These are phyloP conservation scores for Dictyophora rubrovolvata DNA, from an alignment of 768 basidiomycete genomes.

Conservation along the genomic window DNA sequence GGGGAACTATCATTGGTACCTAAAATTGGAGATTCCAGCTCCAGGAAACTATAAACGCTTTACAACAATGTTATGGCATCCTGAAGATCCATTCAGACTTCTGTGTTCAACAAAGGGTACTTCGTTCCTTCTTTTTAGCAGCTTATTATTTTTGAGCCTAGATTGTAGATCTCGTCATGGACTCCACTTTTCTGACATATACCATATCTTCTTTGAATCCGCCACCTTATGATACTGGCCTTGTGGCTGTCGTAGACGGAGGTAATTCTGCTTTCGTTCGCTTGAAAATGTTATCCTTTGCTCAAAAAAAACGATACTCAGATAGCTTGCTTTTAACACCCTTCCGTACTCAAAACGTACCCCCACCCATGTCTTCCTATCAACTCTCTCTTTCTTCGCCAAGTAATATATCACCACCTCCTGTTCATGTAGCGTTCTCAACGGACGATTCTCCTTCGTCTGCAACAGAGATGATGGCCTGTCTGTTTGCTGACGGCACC, in stretches of 20 bases:
- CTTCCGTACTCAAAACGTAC: constrained; percentile 87
- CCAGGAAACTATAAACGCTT: constrained; percentile 39
- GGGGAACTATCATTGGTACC: constrained; percentile 96
- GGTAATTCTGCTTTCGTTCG: constrained; percentile 35
- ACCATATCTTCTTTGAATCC: constrained; percentile 49
- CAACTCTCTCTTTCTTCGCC: constrained; percentile 24
- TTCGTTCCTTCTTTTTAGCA: constrained; percentile 16
- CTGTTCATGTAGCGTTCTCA: neutral
- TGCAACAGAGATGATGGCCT: constrained; percentile 43
- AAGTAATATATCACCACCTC: neutral
- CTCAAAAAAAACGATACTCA: constrained; percentile 22
- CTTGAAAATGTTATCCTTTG: neutral
- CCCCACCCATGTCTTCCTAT: constrained; percentile 93
- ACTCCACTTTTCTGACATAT: neutral
- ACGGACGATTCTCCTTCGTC: constrained; percentile 24
- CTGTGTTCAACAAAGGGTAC: constrained; percentile 58
- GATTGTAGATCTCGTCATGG: neutral
- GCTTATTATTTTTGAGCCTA: neutral
- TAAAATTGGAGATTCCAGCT: constrained; percentile 78
- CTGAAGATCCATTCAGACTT: constrained; percentile 60
- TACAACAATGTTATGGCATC: constrained; percentile 77
- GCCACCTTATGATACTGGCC: constrained; percentile 69
- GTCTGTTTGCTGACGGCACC: constrained; percentile 62
- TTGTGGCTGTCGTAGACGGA: constrained; percentile 85
- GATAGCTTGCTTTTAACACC: constrained; percentile 77